Evolutionary conservation across 2,329 filamentous ascomycete genomes (phyloP), one percentile per base, ranked within the genome.

Genomic region (Trichoderma semiorbis): DNA sequence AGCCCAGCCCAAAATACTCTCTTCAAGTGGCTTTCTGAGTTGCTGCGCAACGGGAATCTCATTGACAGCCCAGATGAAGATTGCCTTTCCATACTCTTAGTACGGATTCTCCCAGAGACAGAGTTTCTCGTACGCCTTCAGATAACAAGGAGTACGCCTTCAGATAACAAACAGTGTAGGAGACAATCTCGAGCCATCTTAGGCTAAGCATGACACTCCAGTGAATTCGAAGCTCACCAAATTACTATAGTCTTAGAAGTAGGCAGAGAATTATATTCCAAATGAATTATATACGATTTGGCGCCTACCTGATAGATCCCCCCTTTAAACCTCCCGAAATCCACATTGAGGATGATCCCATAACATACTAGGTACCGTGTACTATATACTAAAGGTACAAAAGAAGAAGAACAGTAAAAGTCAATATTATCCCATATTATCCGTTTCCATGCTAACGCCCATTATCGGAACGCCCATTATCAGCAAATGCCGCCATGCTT

Each of bases 401-500:
- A 21, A 50, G 43, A 24, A 67, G 28, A n/a, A n/a, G 7, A 26
- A 58, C 30, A 11, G 16, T 30, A 50, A 47, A 47, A 28, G 28
- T 53, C 47, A 24, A 7, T 24, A 50, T 50, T n/a, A 53, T 53
- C 47, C 47, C 47, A 14, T 12, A 34, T 43, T 47, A 14, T 58
- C 57, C 18, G 43, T 32, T 36, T 3, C 34, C 24, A 53, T 32
- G 18, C n/a, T 55, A 70, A 55, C 70, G 65, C 65, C 60, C 72
- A 63, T 24, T 73, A 50, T 80, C 76, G 62, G 70, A 67, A 55
- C 70, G 65, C 65, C 60, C 72, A 63, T 24, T 73, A 50, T 80
- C 76, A 55, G 70, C 74, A 21, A 76, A 77, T 5, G 76, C 76
- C 28, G 79, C 77, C 75, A 83, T 81, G 73, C 81, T 83, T 24